Evolutionary conservation across 306 rosid genomes (phyloP).

Genomic region (Lathyrus sativus): DNA sequence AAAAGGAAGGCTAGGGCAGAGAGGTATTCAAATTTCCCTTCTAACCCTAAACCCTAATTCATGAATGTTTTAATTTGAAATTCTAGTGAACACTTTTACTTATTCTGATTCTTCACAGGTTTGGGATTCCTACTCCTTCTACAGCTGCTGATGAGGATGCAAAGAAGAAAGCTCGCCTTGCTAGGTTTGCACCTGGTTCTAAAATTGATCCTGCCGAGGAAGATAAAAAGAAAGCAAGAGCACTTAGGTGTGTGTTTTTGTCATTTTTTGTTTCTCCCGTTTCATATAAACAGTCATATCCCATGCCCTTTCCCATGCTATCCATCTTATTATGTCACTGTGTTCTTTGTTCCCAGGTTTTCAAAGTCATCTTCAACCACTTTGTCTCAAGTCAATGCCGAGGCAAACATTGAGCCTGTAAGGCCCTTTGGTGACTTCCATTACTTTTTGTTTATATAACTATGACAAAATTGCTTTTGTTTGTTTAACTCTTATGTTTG

Average conservation of each 20-base stretch:
- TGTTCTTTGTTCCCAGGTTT: conserved; percentile 56
- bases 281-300: not conserved
- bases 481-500: conserved; percentile 41
- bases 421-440: conserved; percentile 31
- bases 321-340: conserved; percentile 4
- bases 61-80: not conserved
- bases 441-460: conserved; percentile 2
- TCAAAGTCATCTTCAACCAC: conserved; percentile 51
- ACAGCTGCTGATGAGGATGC: conserved; percentile 57
- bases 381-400: conserved; percentile 53
- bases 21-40: conserved; percentile 55
- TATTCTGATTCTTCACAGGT: conserved; percentile 51
- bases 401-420: conserved; percentile 65
- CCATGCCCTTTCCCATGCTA: too few relatives aligned
- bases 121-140: conserved; percentile 60
- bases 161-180: conserved; percentile 89
- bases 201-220: conserved; percentile 72
- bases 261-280: not conserved
- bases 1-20: conserved; percentile 92
- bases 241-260: conserved; percentile 69
- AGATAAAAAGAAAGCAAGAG: conserved; percentile 81
- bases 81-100: not conserved
- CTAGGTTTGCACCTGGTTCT: conserved; percentile 63
- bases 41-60: conserved; percentile 20
- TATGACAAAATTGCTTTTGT: not conserved